Percentiles rank a stretch among this genome's conserved stretches.
Conservation (phyloP, 2,329 filamentous ascomycete genomes). For the Cladosporium sp. region DNA sequence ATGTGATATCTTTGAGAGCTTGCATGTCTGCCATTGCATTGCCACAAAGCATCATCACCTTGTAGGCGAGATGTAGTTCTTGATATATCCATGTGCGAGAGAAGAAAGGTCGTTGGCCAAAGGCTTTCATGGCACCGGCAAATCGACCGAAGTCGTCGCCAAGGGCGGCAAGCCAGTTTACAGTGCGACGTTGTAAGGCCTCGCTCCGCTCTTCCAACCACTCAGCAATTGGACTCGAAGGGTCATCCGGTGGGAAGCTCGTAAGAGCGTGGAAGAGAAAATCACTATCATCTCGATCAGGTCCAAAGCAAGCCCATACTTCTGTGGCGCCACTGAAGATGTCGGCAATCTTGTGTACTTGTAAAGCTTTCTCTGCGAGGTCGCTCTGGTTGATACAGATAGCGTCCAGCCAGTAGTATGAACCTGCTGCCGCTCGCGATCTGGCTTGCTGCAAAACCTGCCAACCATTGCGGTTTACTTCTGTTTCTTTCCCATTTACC, state of each 20-base stretch:
- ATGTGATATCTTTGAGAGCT: background rate
- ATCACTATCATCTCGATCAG: background rate
- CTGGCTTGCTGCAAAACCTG: background rate
- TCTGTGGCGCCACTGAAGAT: conserved; percentile 4
- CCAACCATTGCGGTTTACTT: background rate
- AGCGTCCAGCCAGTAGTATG: conserved; percentile 11
- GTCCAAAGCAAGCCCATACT: background rate
- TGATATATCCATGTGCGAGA: background rate
- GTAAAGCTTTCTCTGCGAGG: conserved; percentile 9
- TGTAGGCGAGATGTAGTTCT: background rate
- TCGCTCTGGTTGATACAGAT: conserved; percentile 16
- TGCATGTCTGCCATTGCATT: background rate
- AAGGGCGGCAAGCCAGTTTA: background rate
- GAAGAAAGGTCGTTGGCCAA: background rate
- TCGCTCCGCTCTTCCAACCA: background rate
- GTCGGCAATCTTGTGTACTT: conserved; percentile 15
- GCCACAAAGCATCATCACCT: background rate
- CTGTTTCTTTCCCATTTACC: background rate
- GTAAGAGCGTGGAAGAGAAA: background rate
- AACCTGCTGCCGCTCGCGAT: background rate
- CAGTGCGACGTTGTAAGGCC: background rate
- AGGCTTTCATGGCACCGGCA: background rate
- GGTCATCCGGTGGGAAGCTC: background rate
- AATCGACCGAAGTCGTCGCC: background rate
- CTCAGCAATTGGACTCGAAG: background rate